Percentiles rank a stretch among this genome's conserved stretches.
phyloP scores from a whole-genome alignment of 306 rosid species.

The Cicer arietinum region DNA sequence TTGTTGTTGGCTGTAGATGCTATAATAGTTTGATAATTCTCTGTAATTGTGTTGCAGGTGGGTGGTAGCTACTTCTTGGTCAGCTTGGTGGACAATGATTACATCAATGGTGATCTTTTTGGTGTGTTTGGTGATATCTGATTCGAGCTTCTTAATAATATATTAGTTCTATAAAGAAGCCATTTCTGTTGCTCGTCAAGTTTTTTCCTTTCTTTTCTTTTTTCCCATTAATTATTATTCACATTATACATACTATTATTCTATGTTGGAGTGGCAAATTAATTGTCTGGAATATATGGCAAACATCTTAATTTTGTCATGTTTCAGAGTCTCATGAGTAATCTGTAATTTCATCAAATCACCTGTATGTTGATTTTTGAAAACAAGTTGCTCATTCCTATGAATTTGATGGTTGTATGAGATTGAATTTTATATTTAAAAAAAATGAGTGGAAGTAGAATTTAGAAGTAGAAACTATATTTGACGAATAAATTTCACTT shows the following conservation, averaged over 20 bases:
- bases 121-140: conserved; percentile 67
- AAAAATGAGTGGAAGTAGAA: conserved; percentile 15
- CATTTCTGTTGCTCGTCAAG: conserved; percentile 35
- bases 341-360: conserved; percentile 25
- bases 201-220: neutral
- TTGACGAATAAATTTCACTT: no score
- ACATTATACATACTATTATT: conserved; percentile 1
- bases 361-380: conserved; percentile 28
- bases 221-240: conserved; percentile 20
- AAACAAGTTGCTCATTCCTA: conserved; percentile 27
- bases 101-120: conserved; percentile 69
- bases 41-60: conserved; percentile 64
- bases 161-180: conserved; percentile 21
- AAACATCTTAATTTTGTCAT: conserved; percentile 27
- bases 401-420: conserved; percentile 39
- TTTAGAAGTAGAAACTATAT: neutral
- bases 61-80: conserved; percentile 79
- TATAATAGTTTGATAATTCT: conserved; percentile 6
- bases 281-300: conserved; percentile 28
- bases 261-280: conserved; percentile 33
- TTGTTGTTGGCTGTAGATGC: conserved; percentile 3
- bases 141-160: conserved; percentile 32
- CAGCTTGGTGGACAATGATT: conserved; percentile 95
- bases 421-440: neutral
- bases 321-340: conserved; percentile 35